Percentiles rank a stretch among this genome's conserved stretches.
phyloP scores from a whole-genome alignment of 2,329 filamentous ascomycete species.

The Talaromyces sp. region DNA sequence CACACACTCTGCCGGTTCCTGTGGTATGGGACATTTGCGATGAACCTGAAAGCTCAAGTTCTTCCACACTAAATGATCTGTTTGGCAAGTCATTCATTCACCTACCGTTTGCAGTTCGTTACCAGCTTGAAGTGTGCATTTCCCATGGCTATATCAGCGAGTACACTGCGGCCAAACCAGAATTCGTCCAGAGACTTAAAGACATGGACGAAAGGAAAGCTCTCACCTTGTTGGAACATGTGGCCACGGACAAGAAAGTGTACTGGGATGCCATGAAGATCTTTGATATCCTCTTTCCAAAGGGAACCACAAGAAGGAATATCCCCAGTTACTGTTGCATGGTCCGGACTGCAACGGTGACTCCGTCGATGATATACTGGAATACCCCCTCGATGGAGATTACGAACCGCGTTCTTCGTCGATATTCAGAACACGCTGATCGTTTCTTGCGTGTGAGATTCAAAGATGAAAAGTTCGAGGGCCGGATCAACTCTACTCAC shows the following conservation, averaged over 20 bases:
- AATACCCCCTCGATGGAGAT: conserved; percentile 76
- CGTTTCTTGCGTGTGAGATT: conserved; percentile 88
- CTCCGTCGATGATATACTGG: conserved; percentile 78
- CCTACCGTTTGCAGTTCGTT: conserved; percentile 71
- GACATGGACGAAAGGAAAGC: conserved; percentile 54
- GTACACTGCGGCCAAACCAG: conserved; percentile 60
- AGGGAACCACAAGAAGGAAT: conserved; percentile 49
- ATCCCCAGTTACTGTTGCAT: conserved; percentile 71
- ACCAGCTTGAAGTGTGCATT: conserved; percentile 92
- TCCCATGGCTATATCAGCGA: conserved; percentile 75
- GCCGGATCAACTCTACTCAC: conserved; percentile 58
- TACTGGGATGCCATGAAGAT: conserved; percentile 70
- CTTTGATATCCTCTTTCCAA: conserved; percentile 53
- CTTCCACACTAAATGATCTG: conserved; percentile 36
- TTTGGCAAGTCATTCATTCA: conserved; percentile 34
- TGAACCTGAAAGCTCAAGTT: conserved; percentile 25
- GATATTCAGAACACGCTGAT: conserved; percentile 66
- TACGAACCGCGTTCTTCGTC: conserved; percentile 80
- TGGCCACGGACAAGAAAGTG: conserved; percentile 61
- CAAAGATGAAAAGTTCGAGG: conserved; percentile 69
- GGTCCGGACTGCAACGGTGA: conserved; percentile 73
- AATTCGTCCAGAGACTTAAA: conserved; percentile 63
- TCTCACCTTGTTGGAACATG: conserved; percentile 67
- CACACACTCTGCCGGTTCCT: conserved; percentile 11
- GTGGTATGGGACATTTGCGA: conserved; percentile 44